Evolutionary conservation across 2,329 filamentous ascomycete genomes (phyloP), one percentile per base, ranked within the genome.

Genomic region (Myriosclerotinia duriaeana): DNA sequence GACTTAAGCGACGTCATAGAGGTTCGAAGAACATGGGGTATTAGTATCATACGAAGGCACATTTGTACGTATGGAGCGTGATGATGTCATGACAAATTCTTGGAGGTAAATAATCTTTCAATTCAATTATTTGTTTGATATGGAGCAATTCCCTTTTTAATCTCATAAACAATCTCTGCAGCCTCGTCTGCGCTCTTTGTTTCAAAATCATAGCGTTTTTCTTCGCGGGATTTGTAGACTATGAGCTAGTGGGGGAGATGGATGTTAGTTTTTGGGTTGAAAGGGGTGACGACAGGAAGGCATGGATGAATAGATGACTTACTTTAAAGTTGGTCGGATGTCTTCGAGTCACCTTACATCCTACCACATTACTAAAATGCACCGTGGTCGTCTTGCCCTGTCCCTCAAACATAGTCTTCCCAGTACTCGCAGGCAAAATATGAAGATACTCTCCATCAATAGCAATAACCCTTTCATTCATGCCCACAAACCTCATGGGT

Each of bases 361-460:
- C 91, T 20, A 96, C 86, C 7, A 95, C 89, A 66, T 90, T 90
- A 73, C 87, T 89, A 75, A 94, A 93, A 73, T 93, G 91, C 58
- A 94, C 89, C 52, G 90, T 92, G 3, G 90, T 93, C 44, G 87
- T 90, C 79, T 92, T 93, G 46, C 85, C 85, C 65, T 82, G 83
- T 30, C 82, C 83, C 66, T 89, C 87, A 67, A 86, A 84, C 66
- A 87, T 79, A 14, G 86, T 66, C 75, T 90, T 91, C 48, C 88
- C 87, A 12, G 84, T 84, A 2, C 85, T 85, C 1, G 85, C 83
- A 36, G 91, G 90, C 84, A 92, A 89, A 72, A 96, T 92, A 77
- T 94, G 91, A 69, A 96, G 87, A 76, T 93, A 95, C 76, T 96
- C 92, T 68, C 90, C 90, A 72, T 94, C 91, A 71, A 96, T 91